Percentiles rank a stretch among this genome's conserved stretches.
Evolutionary conservation across 306 rosid species (phyloP).

Genomic region (Fagus crenata): DNA sequence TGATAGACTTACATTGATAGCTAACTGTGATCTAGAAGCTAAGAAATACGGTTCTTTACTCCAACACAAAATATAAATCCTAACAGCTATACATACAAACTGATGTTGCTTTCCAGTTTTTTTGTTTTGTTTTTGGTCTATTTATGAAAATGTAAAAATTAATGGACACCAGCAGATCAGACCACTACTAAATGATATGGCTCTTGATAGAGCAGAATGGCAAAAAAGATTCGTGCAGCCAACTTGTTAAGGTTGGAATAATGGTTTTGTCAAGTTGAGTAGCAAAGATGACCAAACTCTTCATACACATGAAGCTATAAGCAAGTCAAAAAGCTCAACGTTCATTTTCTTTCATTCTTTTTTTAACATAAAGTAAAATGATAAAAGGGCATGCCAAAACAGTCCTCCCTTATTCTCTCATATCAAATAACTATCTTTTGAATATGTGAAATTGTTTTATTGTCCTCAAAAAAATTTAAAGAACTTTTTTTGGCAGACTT

Average conservation of each 20-base stretch:
- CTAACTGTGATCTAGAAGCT: neutral
- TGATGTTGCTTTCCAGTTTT: neutral
- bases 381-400: neutral
- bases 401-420: neutral
- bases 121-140: neutral
- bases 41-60: neutral
- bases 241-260: neutral
- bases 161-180: neutral
- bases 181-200: neutral
- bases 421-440: neutral
- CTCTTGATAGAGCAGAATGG: neutral
- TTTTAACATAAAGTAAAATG: neutral
- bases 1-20: neutral
- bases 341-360: neutral
- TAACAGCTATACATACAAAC: neutral
- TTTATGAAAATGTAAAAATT: neutral
- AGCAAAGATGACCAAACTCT: neutral
- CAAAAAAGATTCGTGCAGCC: neutral
- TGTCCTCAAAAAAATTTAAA: no score
- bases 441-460: neutral
- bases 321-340: neutral
- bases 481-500: no score
- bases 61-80: no score
- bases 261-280: neutral
- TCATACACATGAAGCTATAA: neutral